phyloP scores from a whole-genome alignment of 2,329 filamentous ascomycete species.

The Pseudopithomyces chartarum region DNA sequence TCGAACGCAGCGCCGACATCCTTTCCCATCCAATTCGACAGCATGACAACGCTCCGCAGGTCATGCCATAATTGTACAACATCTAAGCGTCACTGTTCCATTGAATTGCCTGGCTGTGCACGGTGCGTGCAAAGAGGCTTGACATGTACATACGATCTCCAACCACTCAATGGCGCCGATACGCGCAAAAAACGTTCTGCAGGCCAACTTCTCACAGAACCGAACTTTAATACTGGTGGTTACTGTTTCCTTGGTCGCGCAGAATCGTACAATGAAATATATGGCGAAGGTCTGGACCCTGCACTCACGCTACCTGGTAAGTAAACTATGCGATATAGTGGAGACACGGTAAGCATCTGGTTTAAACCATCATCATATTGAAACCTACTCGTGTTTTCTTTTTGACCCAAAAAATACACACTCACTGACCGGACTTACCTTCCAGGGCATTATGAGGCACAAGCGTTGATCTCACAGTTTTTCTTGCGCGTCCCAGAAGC shows the following conservation, averaged over 20 bases:
- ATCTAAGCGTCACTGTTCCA: conserved; percentile 10
- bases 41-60: conserved; percentile 8
- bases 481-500: neutral
- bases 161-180: conserved; percentile 3
- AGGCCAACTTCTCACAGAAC: neutral
- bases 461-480: neutral
- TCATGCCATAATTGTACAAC: conserved; percentile 8
- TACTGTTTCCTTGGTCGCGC: neutral
- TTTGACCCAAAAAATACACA: too few species aligned
- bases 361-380: too few species aligned
- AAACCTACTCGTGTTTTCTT: too few species aligned
- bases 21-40: neutral
- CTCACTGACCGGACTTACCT: too few species aligned
- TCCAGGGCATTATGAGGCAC: neutral
- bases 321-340: too few species aligned
- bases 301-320: neutral
- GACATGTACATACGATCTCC: conserved; percentile 6
- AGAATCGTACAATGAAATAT: neutral
- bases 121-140: conserved; percentile 10
- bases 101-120: conserved; percentile 9
- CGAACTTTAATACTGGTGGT: neutral
- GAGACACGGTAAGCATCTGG: too few species aligned
- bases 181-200: neutral
- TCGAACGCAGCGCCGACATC: neutral
- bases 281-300: neutral